Conservation (phyloP, 108 stramenopile species). For the Craspedostauros australis region DNA sequence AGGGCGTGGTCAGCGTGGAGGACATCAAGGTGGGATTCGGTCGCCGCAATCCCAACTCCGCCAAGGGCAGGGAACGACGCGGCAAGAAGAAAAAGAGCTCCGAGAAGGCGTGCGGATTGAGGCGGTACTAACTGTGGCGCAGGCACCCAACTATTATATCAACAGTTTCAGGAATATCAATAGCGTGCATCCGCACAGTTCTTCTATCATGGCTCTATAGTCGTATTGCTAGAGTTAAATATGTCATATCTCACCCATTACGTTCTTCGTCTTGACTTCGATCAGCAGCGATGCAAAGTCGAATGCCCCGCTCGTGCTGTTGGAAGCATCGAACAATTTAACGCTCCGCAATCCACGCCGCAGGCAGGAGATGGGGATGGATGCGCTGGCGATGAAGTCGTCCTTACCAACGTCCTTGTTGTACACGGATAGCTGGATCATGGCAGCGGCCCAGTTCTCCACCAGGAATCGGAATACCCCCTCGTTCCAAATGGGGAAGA, state of each 20-base stretch:
- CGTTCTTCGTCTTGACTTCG: conserved; percentile 33
- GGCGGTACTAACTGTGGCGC: conserved; percentile 80
- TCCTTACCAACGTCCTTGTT: conserved; percentile 35
- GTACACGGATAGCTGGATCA: conserved; percentile 67
- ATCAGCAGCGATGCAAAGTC: conserved; percentile 78
- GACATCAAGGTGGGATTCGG: conserved; percentile 87
- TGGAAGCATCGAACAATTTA: conserved; percentile 68
- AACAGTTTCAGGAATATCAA: background rate
- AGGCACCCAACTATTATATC: no score
- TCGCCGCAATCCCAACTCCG: conserved; percentile 83
- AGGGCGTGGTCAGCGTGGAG: conserved; percentile 14
- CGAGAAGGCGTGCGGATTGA: conserved; percentile 82
- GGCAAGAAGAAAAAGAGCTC: conserved; percentile 85
- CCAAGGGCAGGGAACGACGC: conserved; percentile 89
- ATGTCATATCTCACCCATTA: conserved; percentile 19
- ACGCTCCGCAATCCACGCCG: conserved; percentile 79
- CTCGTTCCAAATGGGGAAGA: conserved; percentile 68
- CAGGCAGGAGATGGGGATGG: conserved; percentile 78
- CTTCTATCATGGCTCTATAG: background rate
- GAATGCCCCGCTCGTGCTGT: conserved; percentile 72
- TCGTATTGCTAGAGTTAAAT: background rate
- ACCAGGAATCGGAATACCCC: conserved; percentile 52
- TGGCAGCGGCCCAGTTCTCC: conserved; percentile 54
- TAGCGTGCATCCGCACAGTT: background rate
- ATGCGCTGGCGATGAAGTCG: conserved; percentile 71